Evolutionary conservation across 2,329 filamentous ascomycete species (phyloP), one percentile per base, ranked within the genome.

Genomic region (Cadophora sp.): DNA sequence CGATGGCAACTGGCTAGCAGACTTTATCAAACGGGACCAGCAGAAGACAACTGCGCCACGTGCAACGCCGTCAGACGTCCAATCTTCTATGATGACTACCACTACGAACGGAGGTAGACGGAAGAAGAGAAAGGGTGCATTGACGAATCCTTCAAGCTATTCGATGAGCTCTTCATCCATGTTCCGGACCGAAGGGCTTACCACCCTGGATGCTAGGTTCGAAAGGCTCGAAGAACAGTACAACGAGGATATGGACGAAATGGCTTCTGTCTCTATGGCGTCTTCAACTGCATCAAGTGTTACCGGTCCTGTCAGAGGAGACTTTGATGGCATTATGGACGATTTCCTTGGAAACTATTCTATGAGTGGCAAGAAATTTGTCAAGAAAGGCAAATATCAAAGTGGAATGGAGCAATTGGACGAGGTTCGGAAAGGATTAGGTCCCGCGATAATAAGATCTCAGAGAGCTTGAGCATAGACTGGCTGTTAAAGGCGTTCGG

Each of bases 61-160:
- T 31, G 67, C 76, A 40, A 80, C 79, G 5, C 82, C 82, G 1
- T 90, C 89, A 3, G 91, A 91, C 71, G 76, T 91, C 58, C 89
- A 92, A 75, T 90, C 87, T 1, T 92, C 91, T 6, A 83, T 91
- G 73, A 87, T 91, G 82, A 94, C 91, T 1, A 89, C 91, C 0
- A 94, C 91, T 2, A 91, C 92, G 1, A 91, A 90, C 70, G 93
- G 92, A 43, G 93, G 93, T 14, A 89, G 92, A 63, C 87, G 86
- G 70, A 98, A 98, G 89, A 97, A 97, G 87, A 89, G 95, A 77
- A 98, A 97, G 84, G 95, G 94, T 56, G 95, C 96, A 2, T 82
- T 97, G 79, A 98, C 95, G 3, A 93, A 92, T 72, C 91, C 92
- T 0, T 96, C 94, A 0, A 89, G 87, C 68, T 97, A 96, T 81